A percentile compares a stretch with the other conserved stretches of the same genome.
These are phyloP conservation scores for Diutina mesorugosa DNA, from an alignment of 1,139 yeast genomes.

Conservation along the genomic window DNA sequence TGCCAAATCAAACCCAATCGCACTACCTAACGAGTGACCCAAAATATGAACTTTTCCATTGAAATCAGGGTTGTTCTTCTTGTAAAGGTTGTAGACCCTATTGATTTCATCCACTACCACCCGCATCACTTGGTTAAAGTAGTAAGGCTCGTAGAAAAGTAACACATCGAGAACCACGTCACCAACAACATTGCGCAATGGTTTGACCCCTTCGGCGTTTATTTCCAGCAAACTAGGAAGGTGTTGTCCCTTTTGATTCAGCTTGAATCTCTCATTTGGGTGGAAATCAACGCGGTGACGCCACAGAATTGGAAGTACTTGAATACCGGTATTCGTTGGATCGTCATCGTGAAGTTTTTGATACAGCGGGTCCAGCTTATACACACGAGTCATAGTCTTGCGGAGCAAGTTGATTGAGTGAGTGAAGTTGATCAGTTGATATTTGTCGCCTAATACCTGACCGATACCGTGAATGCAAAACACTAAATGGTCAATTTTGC, in stretches of 20 bases:
- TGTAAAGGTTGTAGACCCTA: slow-evolving; percentile 46
- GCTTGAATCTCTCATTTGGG: slow-evolving; percentile 26
- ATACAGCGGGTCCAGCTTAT: slow-evolving; percentile 29
- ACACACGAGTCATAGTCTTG: slow-evolving; percentile 46
- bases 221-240: slow-evolving; percentile 61
- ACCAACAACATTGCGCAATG: slow-evolving; percentile 66
- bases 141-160: slow-evolving; percentile 69
- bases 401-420: slow-evolving; percentile 72
- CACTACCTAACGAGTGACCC: slow-evolving; percentile 89
- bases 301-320: slow-evolving; percentile 73
- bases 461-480: slow-evolving; percentile 92
- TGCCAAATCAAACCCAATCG: slow-evolving; percentile 69
- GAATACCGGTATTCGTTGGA: slow-evolving; percentile 42
- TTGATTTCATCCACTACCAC: slow-evolving; percentile 66
- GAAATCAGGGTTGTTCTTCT: slow-evolving; percentile 58
- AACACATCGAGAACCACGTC: slow-evolving; percentile 82
- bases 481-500: slow-evolving; percentile 67
- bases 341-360: slow-evolving; percentile 19
- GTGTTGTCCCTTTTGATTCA: slow-evolving; percentile 13
- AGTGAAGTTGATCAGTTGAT: slow-evolving; percentile 74
- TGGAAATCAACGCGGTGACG: slow-evolving; percentile 55
- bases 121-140: slow-evolving; percentile 46
- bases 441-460: slow-evolving; percentile 69
- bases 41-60: slow-evolving; percentile 69
- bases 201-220: slow-evolving; percentile 69